These are phyloP conservation scores for Pseudoneurospora amorphoporcata DNA, from an alignment of 495 filamentous ascomycete species.

Conservation along the genomic window DNA sequence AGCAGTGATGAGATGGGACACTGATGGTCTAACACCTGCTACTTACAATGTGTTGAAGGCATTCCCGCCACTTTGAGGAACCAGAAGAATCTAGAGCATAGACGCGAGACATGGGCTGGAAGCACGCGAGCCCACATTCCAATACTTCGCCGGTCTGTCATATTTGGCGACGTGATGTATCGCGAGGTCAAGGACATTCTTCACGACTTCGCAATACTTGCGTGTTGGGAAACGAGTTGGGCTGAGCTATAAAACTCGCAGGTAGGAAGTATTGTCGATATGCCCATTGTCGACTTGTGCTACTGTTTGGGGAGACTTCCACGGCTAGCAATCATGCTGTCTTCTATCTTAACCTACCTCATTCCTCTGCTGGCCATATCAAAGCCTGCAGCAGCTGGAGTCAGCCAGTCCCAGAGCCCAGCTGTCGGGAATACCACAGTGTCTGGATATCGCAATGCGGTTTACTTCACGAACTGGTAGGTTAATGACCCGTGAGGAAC, in stretches of 20 bases:
- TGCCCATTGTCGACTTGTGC: not conserved
- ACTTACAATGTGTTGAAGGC: not conserved
- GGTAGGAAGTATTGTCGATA: not conserved
- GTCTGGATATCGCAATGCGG: conserved; percentile 21
- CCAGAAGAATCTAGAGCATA: not conserved
- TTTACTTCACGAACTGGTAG: conserved; percentile 41
- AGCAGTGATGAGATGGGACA: not conserved
- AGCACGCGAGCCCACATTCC: not conserved
- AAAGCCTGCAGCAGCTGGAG: not conserved
- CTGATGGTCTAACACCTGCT: not conserved
- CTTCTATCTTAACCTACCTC: not conserved
- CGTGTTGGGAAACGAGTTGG: not conserved
- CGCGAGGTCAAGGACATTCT: not conserved
- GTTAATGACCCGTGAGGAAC: not conserved
- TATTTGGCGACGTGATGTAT: not conserved
- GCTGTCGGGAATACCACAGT: not conserved
- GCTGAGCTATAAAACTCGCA: not conserved
- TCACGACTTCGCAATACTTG: not conserved
- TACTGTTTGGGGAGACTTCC: not conserved
- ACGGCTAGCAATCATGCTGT: not conserved
- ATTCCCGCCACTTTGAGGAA: not conserved
- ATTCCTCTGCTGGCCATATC: not conserved
- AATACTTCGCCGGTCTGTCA: not conserved
- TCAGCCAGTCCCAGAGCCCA: not conserved
- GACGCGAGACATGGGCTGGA: not conserved